phyloP scores from a whole-genome alignment of 495 filamentous ascomycete genomes.

The Barbatosphaeria neglecta region DNA sequence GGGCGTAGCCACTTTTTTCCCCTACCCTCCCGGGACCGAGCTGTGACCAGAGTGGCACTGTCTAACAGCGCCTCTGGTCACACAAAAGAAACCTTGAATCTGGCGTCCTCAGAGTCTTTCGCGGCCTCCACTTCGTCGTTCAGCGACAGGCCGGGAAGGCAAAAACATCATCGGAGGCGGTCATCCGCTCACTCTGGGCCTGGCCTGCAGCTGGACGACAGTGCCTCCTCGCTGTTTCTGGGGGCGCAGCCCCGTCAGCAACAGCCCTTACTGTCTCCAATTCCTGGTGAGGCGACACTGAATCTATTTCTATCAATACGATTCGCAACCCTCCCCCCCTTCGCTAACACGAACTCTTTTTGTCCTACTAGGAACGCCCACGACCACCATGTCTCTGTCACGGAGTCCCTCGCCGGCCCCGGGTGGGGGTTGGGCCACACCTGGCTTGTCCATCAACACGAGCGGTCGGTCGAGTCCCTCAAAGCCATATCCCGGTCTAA shows the following conservation, averaged over 20 bases:
- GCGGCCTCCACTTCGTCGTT: constrained; percentile 30
- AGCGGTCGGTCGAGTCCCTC: constrained; percentile 61
- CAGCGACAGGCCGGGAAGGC: constrained; percentile 25
- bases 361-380: constrained; percentile 28
- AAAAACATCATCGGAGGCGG: constrained; percentile 30
- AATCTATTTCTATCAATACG: not conserved
- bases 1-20: not conserved
- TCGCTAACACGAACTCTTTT: not conserved
- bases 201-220: constrained; percentile 20
- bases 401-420: constrained; percentile 72
- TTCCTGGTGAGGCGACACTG: constrained; percentile 23
- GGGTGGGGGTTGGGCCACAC: constrained; percentile 79
- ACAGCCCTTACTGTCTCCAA: constrained; percentile 23
- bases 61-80: constrained; percentile 9
- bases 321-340: too few species aligned
- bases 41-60: not conserved
- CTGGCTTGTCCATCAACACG: constrained; percentile 54
- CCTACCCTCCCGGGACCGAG: not conserved
- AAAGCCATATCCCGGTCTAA: constrained; percentile 33
- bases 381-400: constrained; percentile 61
- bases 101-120: constrained; percentile 26
- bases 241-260: constrained; percentile 27
- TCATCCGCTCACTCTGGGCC: constrained; percentile 16
- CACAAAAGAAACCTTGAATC: constrained; percentile 9
- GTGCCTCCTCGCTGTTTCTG: constrained; percentile 18